Base-by-base conservation (phyloP, 108 stramenopile genomes). In the Discostella stelligeroides region DNA sequence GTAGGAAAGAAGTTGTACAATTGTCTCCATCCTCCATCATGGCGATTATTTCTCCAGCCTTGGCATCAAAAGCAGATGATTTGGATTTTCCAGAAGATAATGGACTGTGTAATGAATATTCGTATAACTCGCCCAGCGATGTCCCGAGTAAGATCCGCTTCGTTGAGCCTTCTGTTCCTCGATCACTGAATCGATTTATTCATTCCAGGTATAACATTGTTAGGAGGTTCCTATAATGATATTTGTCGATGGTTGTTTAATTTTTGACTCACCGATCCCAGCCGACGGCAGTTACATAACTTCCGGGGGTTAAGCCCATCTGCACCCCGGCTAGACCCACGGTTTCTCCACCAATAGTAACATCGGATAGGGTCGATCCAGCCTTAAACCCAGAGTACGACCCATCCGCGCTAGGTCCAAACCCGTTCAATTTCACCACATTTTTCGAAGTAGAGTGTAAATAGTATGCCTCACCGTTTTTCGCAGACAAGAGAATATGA, bases 391-490 rank as follows among this genome's bases (percentile, higher is more conserved):
- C 45, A 40, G 68, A 56, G 53, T 59, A 77, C 1, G 75, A 76
- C 30, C 91, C 91, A 71, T 89, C 88, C 14, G 79, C 68, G 60
- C 82, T 82, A 14, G 80, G 85, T 27, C 92, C 92, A 80, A 94
- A 94, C 21, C 92, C 92, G 3, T 60, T 46, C 24, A 94, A 63
- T 56, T 91, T 90, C 47, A 66, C 62, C 2, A 84, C 71, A 41
- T 43, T 48, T 50, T 79, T 68, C 45, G 70, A 58, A 2, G 83
- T 81, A 21, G 86, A 88, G 65, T 94, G 92, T 25, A 87, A 64
- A 65, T 94, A 91, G 34, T 89, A 94, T 54, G 85, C 83, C 58
- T 94, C 89, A 53, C 92, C 92, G 50, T 91, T 94, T 60, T 60
- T 63, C 11, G 88, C 89, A 11, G 84, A 86, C 12, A 90, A n/a